Evolutionary conservation across 805 yeast species (phyloP).

Genomic region (Wickerhamomyces pijperi): DNA sequence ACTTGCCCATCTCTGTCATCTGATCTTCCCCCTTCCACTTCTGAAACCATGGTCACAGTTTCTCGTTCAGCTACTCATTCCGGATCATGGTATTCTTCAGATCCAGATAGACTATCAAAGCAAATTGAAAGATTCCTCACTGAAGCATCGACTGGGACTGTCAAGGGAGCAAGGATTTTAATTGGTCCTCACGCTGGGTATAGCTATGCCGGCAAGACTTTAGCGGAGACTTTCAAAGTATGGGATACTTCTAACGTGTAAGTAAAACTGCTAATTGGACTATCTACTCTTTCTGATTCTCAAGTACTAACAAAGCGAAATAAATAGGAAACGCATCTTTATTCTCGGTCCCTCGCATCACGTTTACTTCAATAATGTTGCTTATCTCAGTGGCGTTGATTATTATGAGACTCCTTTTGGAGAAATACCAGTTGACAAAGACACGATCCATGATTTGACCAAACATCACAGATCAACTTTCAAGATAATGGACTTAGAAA

Average conservation of each 20-base stretch:
- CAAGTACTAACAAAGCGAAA: no score
- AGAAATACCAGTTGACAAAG: constrained; percentile 50
- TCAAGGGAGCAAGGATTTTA: constrained; percentile 35
- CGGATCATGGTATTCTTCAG: constrained; percentile 76
- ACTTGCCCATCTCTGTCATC: no score
- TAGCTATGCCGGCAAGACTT: constrained; percentile 63
- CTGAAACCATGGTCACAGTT: background rate
- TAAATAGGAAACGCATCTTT: constrained; percentile 55
- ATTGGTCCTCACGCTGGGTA: constrained; percentile 88
- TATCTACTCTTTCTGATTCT: no score
- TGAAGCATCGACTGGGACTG: constrained; percentile 20
- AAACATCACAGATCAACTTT: constrained; percentile 28
- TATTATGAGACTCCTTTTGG: constrained; percentile 80
- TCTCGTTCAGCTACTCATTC: constrained; percentile 49
- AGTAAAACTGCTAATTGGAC: no score
- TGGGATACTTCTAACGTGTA: constrained; percentile 47
- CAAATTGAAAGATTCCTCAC: constrained; percentile 42
- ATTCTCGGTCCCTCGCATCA: constrained; percentile 92
- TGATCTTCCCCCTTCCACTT: no score
- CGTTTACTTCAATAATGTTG: constrained; percentile 59
- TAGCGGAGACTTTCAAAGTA: constrained; percentile 66
- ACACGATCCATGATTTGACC: constrained; percentile 26
- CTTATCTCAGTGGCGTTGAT: constrained; percentile 39
- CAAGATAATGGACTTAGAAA: constrained; percentile 40
- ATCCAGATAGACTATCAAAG: constrained; percentile 27